Conservation (phyloP, 305 asterid species). For the Rubia tinctorum region DNA sequence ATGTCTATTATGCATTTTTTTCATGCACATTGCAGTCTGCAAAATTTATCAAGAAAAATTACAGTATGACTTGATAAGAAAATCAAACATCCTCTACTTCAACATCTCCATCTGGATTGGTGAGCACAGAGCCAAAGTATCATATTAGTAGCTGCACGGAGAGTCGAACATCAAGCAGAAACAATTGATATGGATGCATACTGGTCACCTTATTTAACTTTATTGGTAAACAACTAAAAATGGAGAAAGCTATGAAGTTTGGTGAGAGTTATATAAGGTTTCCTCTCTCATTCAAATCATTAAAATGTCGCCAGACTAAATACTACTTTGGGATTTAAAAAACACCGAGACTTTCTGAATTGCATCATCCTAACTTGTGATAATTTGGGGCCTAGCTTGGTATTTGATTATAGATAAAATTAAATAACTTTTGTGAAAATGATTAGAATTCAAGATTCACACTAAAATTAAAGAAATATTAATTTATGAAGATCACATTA, state of each 20-base stretch:
- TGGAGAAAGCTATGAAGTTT: background rate
- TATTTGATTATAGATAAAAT: too few relatives aligned
- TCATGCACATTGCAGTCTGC: too few relatives aligned
- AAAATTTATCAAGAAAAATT: background rate
- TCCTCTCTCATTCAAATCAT: background rate
- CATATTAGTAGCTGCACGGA: background rate
- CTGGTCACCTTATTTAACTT: background rate
- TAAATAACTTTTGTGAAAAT: too few relatives aligned
- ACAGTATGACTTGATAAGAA: too few relatives aligned
- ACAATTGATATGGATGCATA: background rate
- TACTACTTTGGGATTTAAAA: background rate
- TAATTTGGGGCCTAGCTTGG: too few relatives aligned
- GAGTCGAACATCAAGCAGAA: background rate
- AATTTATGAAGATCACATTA: too few relatives aligned
- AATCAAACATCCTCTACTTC: conserved; percentile 77
- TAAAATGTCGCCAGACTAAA: background rate
- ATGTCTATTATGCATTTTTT: background rate
- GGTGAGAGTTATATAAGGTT: background rate
- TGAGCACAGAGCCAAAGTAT: conserved; percentile 22
- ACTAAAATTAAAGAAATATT: too few relatives aligned
- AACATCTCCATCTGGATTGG: conserved; percentile 70
- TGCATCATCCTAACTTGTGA: too few relatives aligned
- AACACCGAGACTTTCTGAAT: too few relatives aligned
- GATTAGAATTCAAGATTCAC: too few relatives aligned
- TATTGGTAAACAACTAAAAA: background rate